Conservation (phyloP, 768 basidiomycete species). For the Lactifluus subvellereus region DNA sequence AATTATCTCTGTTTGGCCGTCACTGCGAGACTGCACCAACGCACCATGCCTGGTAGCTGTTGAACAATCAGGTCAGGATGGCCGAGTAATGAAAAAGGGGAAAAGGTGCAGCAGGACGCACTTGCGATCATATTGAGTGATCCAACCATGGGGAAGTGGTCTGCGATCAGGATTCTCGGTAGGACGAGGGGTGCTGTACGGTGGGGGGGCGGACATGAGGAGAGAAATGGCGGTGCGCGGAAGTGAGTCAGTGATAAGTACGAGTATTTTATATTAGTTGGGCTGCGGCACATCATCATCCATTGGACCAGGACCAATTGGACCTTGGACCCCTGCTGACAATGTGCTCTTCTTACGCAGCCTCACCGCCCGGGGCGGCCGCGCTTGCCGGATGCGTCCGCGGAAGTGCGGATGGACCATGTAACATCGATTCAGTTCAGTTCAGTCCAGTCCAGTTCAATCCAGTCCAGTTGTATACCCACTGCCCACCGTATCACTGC, state of each 20-base stretch:
- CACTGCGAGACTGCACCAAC: slow-evolving; percentile 22
- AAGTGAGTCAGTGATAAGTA: slow-evolving; percentile 18
- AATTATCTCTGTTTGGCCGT: background rate
- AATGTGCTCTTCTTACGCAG: slow-evolving; percentile 18
- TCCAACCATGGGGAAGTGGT: slow-evolving; percentile 62
- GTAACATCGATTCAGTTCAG: slow-evolving; percentile 1
- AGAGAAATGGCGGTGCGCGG: slow-evolving; percentile 14
- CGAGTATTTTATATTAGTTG: slow-evolving; percentile 18
- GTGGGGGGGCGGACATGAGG: slow-evolving; percentile 37
- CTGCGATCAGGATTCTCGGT: slow-evolving; percentile 50
- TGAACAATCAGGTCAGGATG: slow-evolving; percentile 23
- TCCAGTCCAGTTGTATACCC: background rate
- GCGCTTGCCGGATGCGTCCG: slow-evolving; percentile 18
- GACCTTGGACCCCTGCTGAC: slow-evolving; percentile 13
- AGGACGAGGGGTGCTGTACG: slow-evolving; percentile 23
- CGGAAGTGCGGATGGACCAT: slow-evolving; percentile 11
- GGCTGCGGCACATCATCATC: slow-evolving; percentile 12
- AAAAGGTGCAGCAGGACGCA: slow-evolving; percentile 36
- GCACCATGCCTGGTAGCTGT: slow-evolving; percentile 63
- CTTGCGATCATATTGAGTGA: slow-evolving; percentile 61
- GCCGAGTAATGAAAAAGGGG: slow-evolving; percentile 26
- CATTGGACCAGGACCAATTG: slow-evolving; percentile 1
- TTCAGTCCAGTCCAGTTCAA: background rate
- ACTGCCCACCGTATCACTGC: background rate
- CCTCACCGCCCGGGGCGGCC: slow-evolving; percentile 19